Evolutionary conservation across 208 protist genomes (phyloP).

Genomic region (Trypanosomatidae sp.): DNA sequence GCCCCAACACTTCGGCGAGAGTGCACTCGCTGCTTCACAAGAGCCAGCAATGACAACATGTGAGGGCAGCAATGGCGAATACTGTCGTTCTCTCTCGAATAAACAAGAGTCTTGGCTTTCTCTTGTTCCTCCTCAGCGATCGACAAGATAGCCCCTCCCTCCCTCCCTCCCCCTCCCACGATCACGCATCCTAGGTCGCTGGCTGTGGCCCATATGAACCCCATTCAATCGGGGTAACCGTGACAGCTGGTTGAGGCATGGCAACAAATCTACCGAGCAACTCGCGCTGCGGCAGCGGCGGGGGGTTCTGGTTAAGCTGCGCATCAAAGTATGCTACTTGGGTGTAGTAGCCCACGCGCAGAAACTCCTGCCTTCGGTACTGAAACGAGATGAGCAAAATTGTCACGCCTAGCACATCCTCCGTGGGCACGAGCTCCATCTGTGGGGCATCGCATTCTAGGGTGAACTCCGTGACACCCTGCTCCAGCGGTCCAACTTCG

Average conservation of each 20-base stretch:
- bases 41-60: background rate
- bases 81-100: background rate
- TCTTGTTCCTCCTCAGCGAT: background rate
- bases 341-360: conserved; percentile 98
- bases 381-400: conserved; percentile 96
- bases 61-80: background rate
- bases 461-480: conserved; percentile 94
- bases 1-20: background rate
- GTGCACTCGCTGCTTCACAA: background rate
- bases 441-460: conserved; percentile 95
- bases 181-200: background rate
- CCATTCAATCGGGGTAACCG: conserved; percentile 79
- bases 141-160: background rate
- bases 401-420: conserved; percentile 96
- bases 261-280: conserved; percentile 81
- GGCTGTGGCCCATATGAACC: conserved; percentile 12
- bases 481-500: conserved; percentile 94
- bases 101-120: background rate
- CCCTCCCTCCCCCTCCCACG: background rate
- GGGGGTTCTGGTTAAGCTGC: conserved; percentile 64
- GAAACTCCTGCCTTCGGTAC: conserved; percentile 95
- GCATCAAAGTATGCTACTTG: conserved; percentile 93
- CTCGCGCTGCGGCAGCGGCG: conserved; percentile 39
- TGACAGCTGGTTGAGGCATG: conserved; percentile 86
- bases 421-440: conserved; percentile 81